Percentiles rank a stretch among this genome's conserved stretches.
Evolutionary conservation across 345 rosid genomes (phyloP).

Genomic region (Brassica rapa): DNA sequence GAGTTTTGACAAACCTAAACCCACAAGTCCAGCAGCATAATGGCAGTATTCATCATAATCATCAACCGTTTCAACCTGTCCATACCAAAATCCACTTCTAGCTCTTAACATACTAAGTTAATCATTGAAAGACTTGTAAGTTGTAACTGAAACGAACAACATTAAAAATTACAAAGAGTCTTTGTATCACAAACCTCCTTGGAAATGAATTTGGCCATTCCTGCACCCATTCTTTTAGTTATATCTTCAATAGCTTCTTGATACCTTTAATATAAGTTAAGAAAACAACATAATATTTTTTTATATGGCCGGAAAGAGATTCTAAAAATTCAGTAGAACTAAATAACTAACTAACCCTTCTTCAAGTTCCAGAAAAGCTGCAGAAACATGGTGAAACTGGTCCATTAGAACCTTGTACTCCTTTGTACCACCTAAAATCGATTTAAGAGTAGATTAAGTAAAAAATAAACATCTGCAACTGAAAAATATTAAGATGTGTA

Average conservation of each 20-base stretch:
- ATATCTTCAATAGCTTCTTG: slow-evolving; percentile 78
- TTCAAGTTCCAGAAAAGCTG: slow-evolving; percentile 76
- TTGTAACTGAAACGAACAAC: background rate
- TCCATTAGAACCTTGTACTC: slow-evolving; percentile 83
- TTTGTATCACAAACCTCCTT: slow-evolving; percentile 63
- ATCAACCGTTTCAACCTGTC: slow-evolving; percentile 79
- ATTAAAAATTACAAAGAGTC: background rate
- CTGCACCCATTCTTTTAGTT: slow-evolving; percentile 81
- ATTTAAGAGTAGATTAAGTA: background rate
- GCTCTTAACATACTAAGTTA: background rate
- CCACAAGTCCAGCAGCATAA: slow-evolving; percentile 91
- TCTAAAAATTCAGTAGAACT: background rate
- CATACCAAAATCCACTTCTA: background rate
- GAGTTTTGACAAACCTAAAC: slow-evolving; percentile 85
- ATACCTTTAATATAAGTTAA: slow-evolving; percentile 45
- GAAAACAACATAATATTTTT: background rate
- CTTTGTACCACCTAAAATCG: slow-evolving; percentile 67
- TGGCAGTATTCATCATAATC: slow-evolving; percentile 96
- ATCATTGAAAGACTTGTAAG: background rate
- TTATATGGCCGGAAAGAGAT: background rate
- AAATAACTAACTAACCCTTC: slow-evolving; percentile 45
- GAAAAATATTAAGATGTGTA: background rate
- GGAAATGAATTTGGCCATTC: slow-evolving; percentile 89
- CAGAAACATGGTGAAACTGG: slow-evolving; percentile 70
- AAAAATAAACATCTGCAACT: background rate